These are phyloP conservation scores for Annulohypoxylon maeteangense DNA, from an alignment of 495 filamentous ascomycete species.

Conservation along the genomic window DNA sequence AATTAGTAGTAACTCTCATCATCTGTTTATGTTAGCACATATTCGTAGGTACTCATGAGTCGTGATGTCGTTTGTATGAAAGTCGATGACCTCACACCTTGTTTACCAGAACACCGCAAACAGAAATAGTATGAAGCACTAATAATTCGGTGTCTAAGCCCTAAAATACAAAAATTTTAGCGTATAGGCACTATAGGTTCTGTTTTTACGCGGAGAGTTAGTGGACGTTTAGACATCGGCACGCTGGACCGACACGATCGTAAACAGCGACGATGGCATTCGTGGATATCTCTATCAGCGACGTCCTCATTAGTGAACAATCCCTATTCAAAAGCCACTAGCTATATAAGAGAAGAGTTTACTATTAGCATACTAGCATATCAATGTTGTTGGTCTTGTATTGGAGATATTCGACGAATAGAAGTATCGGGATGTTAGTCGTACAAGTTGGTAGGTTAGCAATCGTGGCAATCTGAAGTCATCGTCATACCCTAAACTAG, in stretches of 20 bases:
- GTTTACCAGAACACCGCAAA: not conserved
- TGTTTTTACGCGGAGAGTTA: not conserved
- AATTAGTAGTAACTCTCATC: not conserved
- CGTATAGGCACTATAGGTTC: not conserved
- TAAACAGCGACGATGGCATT: not conserved
- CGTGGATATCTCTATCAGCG: not conserved
- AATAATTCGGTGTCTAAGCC: not conserved
- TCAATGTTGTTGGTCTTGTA: not conserved
- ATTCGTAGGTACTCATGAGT: constrained; percentile 25
- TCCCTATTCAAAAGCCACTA: not conserved
- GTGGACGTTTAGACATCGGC: too few relatives aligned
- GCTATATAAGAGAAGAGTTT: not conserved
- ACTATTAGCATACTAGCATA: not conserved
- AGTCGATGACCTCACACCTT: constrained; percentile 46
- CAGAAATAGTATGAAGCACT: not conserved
- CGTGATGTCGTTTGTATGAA: constrained; percentile 37
- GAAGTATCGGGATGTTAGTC: not conserved
- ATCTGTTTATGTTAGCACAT: not conserved
- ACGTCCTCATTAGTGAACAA: not conserved
- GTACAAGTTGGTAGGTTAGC: constrained; percentile 12
- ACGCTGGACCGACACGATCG: not conserved
- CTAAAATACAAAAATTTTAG: not conserved
- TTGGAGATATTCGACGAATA: not conserved
- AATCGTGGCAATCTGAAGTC: constrained; percentile 19
- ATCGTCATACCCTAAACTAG: constrained; percentile 26